Evolutionary conservation across 371 early-diverging fungal species (phyloP).

Genomic region (Apophysomyces variabilis): DNA sequence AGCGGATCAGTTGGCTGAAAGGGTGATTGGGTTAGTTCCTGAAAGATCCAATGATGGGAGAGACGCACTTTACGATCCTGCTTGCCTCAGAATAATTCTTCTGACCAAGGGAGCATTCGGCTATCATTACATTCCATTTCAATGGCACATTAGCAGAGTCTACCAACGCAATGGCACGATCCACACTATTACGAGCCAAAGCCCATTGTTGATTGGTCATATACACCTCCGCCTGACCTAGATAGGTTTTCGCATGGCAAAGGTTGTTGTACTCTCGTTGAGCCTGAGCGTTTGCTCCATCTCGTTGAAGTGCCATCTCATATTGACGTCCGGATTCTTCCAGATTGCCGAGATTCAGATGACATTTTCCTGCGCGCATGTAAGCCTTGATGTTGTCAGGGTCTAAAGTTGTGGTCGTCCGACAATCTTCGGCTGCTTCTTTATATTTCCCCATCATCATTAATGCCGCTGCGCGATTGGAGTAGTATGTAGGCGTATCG

Average conservation of each 20-base stretch:
- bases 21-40: not conserved
- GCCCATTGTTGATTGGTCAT: constrained; percentile 62
- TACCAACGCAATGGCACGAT: constrained; percentile 63
- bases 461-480: constrained; percentile 83
- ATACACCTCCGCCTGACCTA: constrained; percentile 59
- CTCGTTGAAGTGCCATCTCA: constrained; percentile 44
- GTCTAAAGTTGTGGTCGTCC: constrained; percentile 65
- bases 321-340: constrained; percentile 57
- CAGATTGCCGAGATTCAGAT: constrained; percentile 66
- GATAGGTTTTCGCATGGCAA: constrained; percentile 56
- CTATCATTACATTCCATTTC: constrained; percentile 74
- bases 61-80: constrained; percentile 55
- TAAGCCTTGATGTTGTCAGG: constrained; percentile 71
- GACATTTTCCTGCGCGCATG: constrained; percentile 76
- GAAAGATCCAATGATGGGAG: not conserved
- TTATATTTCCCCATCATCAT: constrained; percentile 73
- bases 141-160: constrained; percentile 61
- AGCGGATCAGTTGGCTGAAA: constrained; percentile 57
- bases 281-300: constrained; percentile 51
- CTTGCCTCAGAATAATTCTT: constrained; percentile 74
- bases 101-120: constrained; percentile 73
- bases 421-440: constrained; percentile 75
- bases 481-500: constrained; percentile 68
- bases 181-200: constrained; percentile 66
- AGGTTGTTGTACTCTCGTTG: constrained; percentile 53